Evolutionary conservation across 2,329 filamentous ascomycete genomes (phyloP), one percentile per base, ranked within the genome.

Genomic region (Arthrobotrys iridis): DNA sequence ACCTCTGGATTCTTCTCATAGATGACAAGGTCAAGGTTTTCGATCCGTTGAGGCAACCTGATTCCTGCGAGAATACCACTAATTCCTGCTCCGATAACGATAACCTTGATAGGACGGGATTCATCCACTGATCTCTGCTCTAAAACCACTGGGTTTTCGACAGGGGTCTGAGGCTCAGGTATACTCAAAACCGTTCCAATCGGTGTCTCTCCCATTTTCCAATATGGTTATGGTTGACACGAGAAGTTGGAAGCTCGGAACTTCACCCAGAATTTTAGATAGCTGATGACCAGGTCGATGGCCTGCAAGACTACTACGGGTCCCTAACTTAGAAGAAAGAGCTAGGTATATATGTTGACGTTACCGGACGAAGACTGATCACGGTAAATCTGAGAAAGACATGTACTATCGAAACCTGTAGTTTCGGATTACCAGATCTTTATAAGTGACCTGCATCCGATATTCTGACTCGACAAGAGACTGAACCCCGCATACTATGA

Each of bases 1-100:
- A 87, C 82, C 18, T 85, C 83, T 6, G 81, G 79, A 73, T 88
- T 88, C 81, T 87, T 88, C 77, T 88, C 87, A 78, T 87, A 88
- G 45, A 87, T 59, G 2, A 70, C 50, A 3, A 76, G 40, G 7
- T 82, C 81, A 28, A 82, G 50, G 67, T 82, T 82, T 57, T 80
- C 79, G 20, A 82, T 72, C 26, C 81, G 78, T 43, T 82, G 80
- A 3, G 81, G 80, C 70, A 82, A 80, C 13, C 81, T 77, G 35
- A 82, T 80, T 8, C 81, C 81, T 11, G 82, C 70, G 63, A 82
- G 80, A 45, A 82, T 81, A 10, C 81, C 81, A 11, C 80, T 82
- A 64, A 80, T 81, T n/a, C 81, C 81, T 10, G 81, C 81, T 15
- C 81, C 81, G 52, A 82, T 78, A 7, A 82, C 79, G 1, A 81